A percentile compares a stretch with the other conserved stretches of the same genome.
These are phyloP conservation scores for Collybia sp. DNA, from an alignment of 768 basidiomycete species.

Conservation along the genomic window DNA sequence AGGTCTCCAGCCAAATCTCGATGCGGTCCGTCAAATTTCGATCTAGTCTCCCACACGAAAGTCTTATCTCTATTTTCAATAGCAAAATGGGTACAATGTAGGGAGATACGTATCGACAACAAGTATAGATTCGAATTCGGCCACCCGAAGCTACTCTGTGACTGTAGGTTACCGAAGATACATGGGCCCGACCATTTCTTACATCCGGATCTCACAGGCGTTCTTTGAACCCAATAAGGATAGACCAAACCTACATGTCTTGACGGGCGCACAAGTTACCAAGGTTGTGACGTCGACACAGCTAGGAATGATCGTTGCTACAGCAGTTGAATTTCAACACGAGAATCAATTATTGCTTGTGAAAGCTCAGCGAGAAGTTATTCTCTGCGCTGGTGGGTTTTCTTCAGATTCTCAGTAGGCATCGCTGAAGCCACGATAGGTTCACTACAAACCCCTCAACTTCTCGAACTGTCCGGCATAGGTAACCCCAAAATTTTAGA, in stretches of 20 bases:
- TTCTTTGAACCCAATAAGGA: background rate
- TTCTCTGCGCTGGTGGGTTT: too few species aligned
- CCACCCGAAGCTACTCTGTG: conserved; percentile 15
- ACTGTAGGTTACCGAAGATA: background rate
- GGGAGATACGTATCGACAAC: too few species aligned
- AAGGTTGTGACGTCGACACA: conserved; percentile 10
- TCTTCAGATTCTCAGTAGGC: background rate
- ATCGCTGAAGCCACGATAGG: background rate
- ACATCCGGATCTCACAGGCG: background rate
- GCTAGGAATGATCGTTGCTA: conserved; percentile 8
- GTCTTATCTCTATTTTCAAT: too few species aligned
- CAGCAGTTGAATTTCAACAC: conserved; percentile 3
- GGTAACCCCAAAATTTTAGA: conserved; percentile 15
- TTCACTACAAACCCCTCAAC: too few species aligned
- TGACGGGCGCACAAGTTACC: conserved; percentile 18
- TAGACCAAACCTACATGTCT: conserved; percentile 16
- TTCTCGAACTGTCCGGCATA: too few species aligned
- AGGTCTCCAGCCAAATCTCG: too few species aligned
- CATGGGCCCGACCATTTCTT: background rate
- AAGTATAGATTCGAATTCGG: conserved; percentile 17
- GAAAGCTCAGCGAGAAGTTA: too few species aligned
- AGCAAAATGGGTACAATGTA: too few species aligned
- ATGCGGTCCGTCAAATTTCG: too few species aligned
- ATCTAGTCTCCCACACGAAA: too few species aligned
- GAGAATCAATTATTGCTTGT: conserved; percentile 3